Base-by-base conservation (phyloP, 306 rosid genomes). In the Gynostemma pentaphyllum region DNA sequence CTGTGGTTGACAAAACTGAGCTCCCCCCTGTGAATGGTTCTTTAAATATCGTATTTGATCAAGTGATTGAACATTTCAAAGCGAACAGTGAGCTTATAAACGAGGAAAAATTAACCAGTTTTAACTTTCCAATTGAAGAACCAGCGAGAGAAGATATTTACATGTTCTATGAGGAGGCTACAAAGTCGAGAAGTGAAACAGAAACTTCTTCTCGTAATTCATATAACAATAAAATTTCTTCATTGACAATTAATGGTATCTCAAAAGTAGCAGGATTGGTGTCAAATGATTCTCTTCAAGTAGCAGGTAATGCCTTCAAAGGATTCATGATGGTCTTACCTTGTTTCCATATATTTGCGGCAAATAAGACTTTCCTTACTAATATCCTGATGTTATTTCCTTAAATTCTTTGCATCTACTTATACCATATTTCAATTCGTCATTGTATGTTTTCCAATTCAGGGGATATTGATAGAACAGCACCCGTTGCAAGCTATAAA, bases 61-160 rank as follows among this genome's bases (percentile, higher is more conserved):
- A 64, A 64, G 72, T 63, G 44, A 29, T 68, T 53, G 80, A 61
- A 23, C 77, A 14, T 42, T 26, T 50, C 23, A 21, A 78, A 65
- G 78, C 72, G 62, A 84, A 78, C 29, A 62, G 8, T 48, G 79
- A 79, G 49, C 69, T 63, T 62, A 67, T 59, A 63, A 64, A 67
- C 62, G 73, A 50, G 48, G 76, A 64, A 27, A 64, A 74, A 61
- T 21, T 67, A 45, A 64, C 76, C 49, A 82, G 64, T 56, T 63
- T 39, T 26, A 52, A 61, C 62, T 51, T 56, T 49, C 37, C 76
- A 59, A 48, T 67, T 68, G 85, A 79, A 59, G 94, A 82, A 73
- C 62, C 85, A 2, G 80, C 10, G 0, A 88, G 95, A 75, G 78
- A 88, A 59, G 94, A 82, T 74, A 82, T 92, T 69, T 80, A 92